A percentile compares a stretch with the other conserved stretches of the same genome.
Evolutionary conservation across 2,329 filamentous ascomycete genomes (phyloP).

Genomic region (Gaeumannomyces sp.): DNA sequence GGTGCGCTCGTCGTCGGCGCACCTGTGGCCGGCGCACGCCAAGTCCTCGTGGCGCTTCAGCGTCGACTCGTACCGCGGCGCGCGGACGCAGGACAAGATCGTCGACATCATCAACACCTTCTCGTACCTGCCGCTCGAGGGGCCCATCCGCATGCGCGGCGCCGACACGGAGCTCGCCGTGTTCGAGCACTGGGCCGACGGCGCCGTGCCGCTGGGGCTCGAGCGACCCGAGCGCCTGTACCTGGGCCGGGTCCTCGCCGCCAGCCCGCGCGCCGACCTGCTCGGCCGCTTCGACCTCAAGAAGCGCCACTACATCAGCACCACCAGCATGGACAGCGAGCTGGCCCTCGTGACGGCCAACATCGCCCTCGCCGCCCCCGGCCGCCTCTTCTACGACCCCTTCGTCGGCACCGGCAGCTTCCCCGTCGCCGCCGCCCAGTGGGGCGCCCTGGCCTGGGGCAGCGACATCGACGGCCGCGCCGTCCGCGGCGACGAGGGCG

Average conservation of each 20-base stretch:
- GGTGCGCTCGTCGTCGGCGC: constrained; percentile 50
- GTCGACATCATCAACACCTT: constrained; percentile 77
- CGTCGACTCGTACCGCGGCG: constrained; percentile 75
- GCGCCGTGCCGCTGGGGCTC: constrained; percentile 40
- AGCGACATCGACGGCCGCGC: constrained; percentile 91
- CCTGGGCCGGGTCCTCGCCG: constrained; percentile 66
- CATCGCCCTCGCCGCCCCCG: constrained; percentile 73
- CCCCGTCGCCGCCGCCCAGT: constrained; percentile 81
- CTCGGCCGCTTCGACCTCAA: constrained; percentile 79
- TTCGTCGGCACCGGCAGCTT: constrained; percentile 96
- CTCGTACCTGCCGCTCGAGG: constrained; percentile 68
- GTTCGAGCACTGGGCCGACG: constrained; percentile 71
- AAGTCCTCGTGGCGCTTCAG: constrained; percentile 72
- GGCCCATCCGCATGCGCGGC: constrained; percentile 68
- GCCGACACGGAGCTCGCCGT: constrained; percentile 72
- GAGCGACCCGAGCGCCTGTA: constrained; percentile 56
- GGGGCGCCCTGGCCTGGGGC: constrained; percentile 76
- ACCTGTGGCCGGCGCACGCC: constrained; percentile 62
- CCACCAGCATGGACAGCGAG: constrained; percentile 96
- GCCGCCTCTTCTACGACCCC: constrained; percentile 86
- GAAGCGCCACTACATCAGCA: constrained; percentile 88
- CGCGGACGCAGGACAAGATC: constrained; percentile 57
- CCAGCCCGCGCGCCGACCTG: constrained; percentile 61
- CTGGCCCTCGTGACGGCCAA: constrained; percentile 88
- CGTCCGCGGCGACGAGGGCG: constrained; percentile 61